A percentile compares a stretch with the other conserved stretches of the same genome.
Conservation (phyloP, 441 rosid genomes). For the Brassica balearica region DNA sequence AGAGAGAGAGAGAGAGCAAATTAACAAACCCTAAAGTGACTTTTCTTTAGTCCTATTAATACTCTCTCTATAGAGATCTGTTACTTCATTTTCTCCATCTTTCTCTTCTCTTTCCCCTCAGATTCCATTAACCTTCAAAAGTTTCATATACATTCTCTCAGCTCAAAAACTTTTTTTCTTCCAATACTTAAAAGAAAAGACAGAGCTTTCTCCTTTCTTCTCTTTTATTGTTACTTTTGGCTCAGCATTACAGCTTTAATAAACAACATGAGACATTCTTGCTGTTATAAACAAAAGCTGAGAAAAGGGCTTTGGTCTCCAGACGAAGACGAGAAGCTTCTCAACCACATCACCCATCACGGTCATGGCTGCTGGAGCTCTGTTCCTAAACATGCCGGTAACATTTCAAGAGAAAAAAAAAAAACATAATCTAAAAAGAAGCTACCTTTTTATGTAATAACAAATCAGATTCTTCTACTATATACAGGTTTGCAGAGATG, state of each 20-base stretch:
- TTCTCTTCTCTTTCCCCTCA: conserved; percentile 30
- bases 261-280: conserved; percentile 73
- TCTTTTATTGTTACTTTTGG: conserved; percentile 11
- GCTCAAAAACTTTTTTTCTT: neutral
- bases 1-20: neutral
- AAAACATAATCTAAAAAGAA: neutral
- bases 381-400: conserved; percentile 90
- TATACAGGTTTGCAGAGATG: conserved; percentile 75
- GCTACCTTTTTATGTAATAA: neutral
- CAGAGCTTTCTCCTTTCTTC: conserved; percentile 31
- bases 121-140: conserved; percentile 33
- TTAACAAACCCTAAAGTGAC: conserved; percentile 45
- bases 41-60: conserved; percentile 48
- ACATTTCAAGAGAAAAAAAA: neutral
- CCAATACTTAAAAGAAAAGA: neutral
- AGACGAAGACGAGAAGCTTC: conserved; percentile 93
- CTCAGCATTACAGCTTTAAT: conserved; percentile 30
- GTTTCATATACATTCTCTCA: neutral
- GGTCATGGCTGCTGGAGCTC: conserved; percentile 99
- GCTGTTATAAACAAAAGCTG: conserved; percentile 88
- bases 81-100: conserved; percentile 48
- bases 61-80: conserved; percentile 46
- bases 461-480: neutral
- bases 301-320: conserved; percentile 98
- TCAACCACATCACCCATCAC: conserved; percentile 68